Base-by-base conservation (phyloP, 2,329 filamentous ascomycete genomes). In the Pseudovirgaria hyperparasitica region DNA sequence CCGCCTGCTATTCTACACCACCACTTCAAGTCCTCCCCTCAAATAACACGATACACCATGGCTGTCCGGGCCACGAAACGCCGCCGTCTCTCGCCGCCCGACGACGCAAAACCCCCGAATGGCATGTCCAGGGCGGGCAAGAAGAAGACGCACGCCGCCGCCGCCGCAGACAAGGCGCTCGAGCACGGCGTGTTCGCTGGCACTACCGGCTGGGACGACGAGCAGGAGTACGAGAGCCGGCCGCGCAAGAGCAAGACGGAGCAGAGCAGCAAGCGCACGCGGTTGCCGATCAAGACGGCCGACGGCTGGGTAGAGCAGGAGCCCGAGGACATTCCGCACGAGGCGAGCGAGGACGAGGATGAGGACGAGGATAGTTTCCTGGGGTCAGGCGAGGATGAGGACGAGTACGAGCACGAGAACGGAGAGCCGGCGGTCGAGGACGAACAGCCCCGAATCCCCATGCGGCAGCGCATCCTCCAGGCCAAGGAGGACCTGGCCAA, bases 401-500 rank as follows among this genome's bases (percentile, higher is more conserved):
- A 59, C 22, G 63, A 65, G 26, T 42, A 55, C n/a, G 64, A 67
- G n/a, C 60, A 65, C 19, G 51, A 53, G 19, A 45, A 50, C 19
- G 35, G 40, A 19, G 49, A 48, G 19, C 46, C 48, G 23, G 52
- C 60, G 30, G 54, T 52, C 14, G 54, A 58, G 13, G 55, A 67
- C 18, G 52, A 67, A 34, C 65, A 67, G 33, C 74, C 79, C 2
- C 68, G 73, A 38, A 62, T 92, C 16, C 73, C 85, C 1, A 65
- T 78, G 36, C 70, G 76, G 32, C 72, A 92, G 45, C 82, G 93
- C 53, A 80, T 98, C 26, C 43, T 82, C 14, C 72, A 80, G 35
- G 85, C 86, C 7, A 92, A 98, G 52, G 90, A 96, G 49, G 86
- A 96, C 46, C 60, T 98, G 30, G 87, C 90, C 12, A 76, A 77